Evolutionary conservation across 164 flowering plant species (phyloP).

Genomic region (Sedum album): DNA sequence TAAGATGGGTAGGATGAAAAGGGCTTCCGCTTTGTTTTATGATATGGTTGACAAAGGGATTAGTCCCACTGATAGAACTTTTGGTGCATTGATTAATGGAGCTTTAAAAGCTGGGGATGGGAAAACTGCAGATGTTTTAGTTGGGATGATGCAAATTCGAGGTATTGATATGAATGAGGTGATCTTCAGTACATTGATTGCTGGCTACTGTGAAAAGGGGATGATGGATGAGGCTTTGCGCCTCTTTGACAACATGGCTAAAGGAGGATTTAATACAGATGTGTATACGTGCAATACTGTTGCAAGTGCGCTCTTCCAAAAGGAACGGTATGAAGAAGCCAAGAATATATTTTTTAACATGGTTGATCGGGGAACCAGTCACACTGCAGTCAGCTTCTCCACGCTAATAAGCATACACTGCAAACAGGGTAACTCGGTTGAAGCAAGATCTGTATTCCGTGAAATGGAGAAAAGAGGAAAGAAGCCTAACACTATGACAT

Average conservation of each 20-base stretch:
- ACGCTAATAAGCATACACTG: conserved; percentile 54
- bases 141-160: conserved; percentile 37
- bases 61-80: conserved; percentile 34
- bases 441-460: conserved; percentile 40
- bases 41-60: conserved; percentile 34
- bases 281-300: conserved; percentile 19
- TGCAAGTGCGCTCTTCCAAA: conserved; percentile 19
- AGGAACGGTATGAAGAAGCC: background rate
- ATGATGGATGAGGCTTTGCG: conserved; percentile 45
- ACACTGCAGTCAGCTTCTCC: conserved; percentile 33
- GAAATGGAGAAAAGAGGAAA: conserved; percentile 55
- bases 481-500: conserved; percentile 44
- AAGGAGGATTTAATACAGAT: conserved; percentile 32
- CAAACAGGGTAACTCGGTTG: conserved; percentile 59
- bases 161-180: conserved; percentile 29
- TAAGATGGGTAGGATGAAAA: conserved; percentile 31
- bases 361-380: conserved; percentile 24
- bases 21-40: conserved; percentile 34
- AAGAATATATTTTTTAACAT: conserved; percentile 20
- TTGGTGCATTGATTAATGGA: conserved; percentile 44
- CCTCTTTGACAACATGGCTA: conserved; percentile 32
- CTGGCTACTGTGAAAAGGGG: conserved; percentile 44
- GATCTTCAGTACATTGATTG: conserved; percentile 40
- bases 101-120: conserved; percentile 41
- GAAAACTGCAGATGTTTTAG: conserved; percentile 36